phyloP scores from a whole-genome alignment of 345 rosid genomes.

The Dipteronia sinensis region DNA sequence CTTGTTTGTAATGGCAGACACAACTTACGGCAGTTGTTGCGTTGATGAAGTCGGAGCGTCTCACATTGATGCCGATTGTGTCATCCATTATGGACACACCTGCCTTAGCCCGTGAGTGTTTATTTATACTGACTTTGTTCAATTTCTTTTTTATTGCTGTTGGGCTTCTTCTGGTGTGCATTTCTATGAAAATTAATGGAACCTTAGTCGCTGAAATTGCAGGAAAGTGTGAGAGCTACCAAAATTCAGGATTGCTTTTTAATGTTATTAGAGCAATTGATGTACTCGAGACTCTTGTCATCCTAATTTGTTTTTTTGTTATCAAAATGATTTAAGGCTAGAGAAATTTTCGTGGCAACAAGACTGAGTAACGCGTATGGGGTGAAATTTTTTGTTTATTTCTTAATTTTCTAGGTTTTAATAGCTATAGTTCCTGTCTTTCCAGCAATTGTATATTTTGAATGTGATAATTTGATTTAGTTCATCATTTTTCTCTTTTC shows the following conservation, averaged over 20 bases:
- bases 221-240: neutral
- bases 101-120: slow-evolving; percentile 89
- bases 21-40: slow-evolving; percentile 91
- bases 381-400: neutral
- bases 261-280: too few relatives aligned
- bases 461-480: neutral
- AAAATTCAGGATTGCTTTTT: neutral
- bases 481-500: neutral
- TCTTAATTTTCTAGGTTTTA: neutral
- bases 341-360: too few relatives aligned
- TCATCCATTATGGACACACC: slow-evolving; percentile 89
- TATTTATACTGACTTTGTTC: neutral
- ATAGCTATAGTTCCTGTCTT: neutral
- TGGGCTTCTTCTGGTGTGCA: neutral
- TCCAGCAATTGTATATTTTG: neutral
- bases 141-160: neutral
- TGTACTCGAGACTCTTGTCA: too few relatives aligned
- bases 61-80: slow-evolving; percentile 71
- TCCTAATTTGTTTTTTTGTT: too few relatives aligned
- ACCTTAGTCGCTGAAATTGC: neutral
- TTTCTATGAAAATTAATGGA: neutral
- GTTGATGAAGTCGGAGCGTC: slow-evolving; percentile 92
- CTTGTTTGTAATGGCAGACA: slow-evolving; percentile 87
- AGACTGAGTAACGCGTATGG: too few relatives aligned
- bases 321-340: too few relatives aligned